These are phyloP conservation scores for Seiridium cupressi DNA, from an alignment of 2,329 filamentous ascomycete genomes.

Conservation along the genomic window DNA sequence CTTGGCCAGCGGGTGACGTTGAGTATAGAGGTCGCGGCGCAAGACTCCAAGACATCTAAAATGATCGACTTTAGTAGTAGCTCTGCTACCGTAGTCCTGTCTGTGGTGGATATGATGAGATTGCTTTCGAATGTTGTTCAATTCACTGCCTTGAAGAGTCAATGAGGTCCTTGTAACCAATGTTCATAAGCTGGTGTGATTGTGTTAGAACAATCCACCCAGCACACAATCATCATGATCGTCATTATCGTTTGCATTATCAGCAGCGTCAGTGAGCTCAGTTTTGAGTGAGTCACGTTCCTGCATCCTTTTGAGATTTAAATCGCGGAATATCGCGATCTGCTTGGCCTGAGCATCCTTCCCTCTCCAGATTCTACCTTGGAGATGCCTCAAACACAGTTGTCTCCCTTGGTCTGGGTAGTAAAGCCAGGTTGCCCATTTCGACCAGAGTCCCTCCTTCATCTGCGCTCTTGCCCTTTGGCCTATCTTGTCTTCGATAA, in stretches of 20 bases:
- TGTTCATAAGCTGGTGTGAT: neutral
- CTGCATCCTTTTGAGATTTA: neutral
- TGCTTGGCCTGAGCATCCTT: conserved; percentile 25
- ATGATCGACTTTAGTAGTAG: too few relatives aligned
- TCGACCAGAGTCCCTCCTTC: conserved; percentile 50
- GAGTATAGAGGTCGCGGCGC: too few relatives aligned
- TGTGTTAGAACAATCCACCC: neutral
- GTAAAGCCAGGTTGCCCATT: conserved; percentile 57
- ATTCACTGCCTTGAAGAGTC: too few relatives aligned
- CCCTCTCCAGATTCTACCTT: conserved; percentile 50
- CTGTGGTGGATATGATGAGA: too few relatives aligned
- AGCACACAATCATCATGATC: neutral
- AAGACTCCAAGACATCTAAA: too few relatives aligned
- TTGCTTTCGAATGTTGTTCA: too few relatives aligned
- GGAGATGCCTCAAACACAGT: conserved; percentile 47
- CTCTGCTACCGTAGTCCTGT: too few relatives aligned
- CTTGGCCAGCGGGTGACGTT: too few relatives aligned
- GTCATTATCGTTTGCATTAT: neutral
- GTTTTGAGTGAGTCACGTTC: neutral
- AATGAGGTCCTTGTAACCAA: too few relatives aligned
- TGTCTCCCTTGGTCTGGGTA: conserved; percentile 44
- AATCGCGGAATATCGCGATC: neutral
- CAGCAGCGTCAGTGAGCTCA: neutral
- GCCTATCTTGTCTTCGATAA: conserved; percentile 56
- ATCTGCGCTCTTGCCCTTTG: conserved; percentile 54